phyloP scores from a whole-genome alignment of 192 early-diverging fungal species.

The Powellomyces hirtus region DNA sequence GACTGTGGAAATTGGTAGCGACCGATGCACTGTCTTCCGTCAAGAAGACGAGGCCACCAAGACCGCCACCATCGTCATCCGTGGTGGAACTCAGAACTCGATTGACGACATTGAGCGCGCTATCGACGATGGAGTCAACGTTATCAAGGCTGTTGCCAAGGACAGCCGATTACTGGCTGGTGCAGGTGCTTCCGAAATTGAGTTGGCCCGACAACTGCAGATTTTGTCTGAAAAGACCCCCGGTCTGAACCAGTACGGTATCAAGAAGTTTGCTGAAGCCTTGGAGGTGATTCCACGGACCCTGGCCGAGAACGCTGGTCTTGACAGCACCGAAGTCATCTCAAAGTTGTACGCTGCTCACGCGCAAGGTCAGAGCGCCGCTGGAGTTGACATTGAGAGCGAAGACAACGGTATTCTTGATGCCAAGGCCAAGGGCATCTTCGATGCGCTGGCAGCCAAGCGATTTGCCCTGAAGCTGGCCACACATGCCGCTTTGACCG shows the following conservation, averaged over 20 bases:
- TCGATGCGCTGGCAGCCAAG: slow-evolving; percentile 81
- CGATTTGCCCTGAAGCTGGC: slow-evolving; percentile 87
- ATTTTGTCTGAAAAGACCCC: slow-evolving; percentile 83
- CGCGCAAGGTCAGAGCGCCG: slow-evolving; percentile 57
- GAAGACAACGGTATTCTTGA: slow-evolving; percentile 70
- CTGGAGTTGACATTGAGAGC: slow-evolving; percentile 85
- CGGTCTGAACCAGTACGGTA: slow-evolving; percentile 93
- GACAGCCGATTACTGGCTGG: slow-evolving; percentile 84
- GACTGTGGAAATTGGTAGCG: slow-evolving; percentile 94
- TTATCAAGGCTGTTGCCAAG: slow-evolving; percentile 87
- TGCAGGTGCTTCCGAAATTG: slow-evolving; percentile 94
- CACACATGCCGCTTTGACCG: slow-evolving; percentile 86
- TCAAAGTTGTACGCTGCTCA: slow-evolving; percentile 92
- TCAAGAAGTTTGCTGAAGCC: slow-evolving; percentile 93
- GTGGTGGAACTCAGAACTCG: slow-evolving; percentile 92
- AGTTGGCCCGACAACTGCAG: slow-evolving; percentile 77
- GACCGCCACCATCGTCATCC: slow-evolving; percentile 93
- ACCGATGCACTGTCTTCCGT: slow-evolving; percentile 96
- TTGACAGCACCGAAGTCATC: slow-evolving; percentile 87
- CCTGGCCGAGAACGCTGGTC: slow-evolving; percentile 89
- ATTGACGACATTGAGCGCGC: slow-evolving; percentile 98
- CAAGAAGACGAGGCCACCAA: slow-evolving; percentile 86
- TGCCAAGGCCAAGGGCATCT: slow-evolving; percentile 70
- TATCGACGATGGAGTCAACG: slow-evolving; percentile 96
- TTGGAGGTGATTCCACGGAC: slow-evolving; percentile 94